Evolutionary conservation across 176 grass and related monocot species (phyloP).

Genomic region (Typha latifolia): DNA sequence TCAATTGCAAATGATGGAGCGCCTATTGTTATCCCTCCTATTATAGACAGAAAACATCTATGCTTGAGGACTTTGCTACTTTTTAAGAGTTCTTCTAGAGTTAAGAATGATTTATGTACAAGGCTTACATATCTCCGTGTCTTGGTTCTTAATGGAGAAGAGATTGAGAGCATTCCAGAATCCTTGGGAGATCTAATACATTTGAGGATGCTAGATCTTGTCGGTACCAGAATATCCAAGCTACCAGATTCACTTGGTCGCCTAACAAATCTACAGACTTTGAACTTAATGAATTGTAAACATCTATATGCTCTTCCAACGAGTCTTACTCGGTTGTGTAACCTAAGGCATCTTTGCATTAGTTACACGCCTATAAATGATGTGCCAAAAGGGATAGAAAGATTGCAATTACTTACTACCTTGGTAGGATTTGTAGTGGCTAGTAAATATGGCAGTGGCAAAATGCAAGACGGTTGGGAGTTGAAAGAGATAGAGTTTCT

Average conservation of each 20-base stretch:
- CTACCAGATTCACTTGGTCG: slow-evolving; percentile 14
- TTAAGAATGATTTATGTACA: slow-evolving; percentile 13
- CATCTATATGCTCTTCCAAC: slow-evolving; percentile 5
- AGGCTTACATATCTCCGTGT: slow-evolving; percentile 9
- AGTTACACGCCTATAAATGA: background rate
- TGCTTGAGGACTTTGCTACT: background rate
- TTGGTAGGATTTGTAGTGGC: slow-evolving; percentile 23
- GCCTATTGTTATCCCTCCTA: background rate
- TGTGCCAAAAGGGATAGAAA: slow-evolving; percentile 24
- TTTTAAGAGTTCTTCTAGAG: background rate
- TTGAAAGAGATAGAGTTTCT: slow-evolving; percentile 13
- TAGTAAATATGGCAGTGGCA: background rate
- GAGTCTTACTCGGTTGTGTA: slow-evolving; percentile 12
- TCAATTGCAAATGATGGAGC: background rate
- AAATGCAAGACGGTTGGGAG: background rate
- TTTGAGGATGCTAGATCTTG: slow-evolving; percentile 21
- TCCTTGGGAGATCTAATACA: slow-evolving; percentile 17
- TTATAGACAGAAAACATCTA: background rate
- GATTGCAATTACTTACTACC: slow-evolving; percentile 10
- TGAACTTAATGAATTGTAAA: background rate
- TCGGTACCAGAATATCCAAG: slow-evolving; percentile 11
- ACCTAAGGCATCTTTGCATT: slow-evolving; percentile 14
- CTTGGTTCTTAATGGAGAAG: slow-evolving; percentile 15
- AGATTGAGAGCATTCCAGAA: slow-evolving; percentile 10
- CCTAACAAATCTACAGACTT: slow-evolving; percentile 1